Evolutionary conservation across 768 basidiomycete genomes (phyloP).

Genomic region (Pleurotus citrinopileatus): DNA sequence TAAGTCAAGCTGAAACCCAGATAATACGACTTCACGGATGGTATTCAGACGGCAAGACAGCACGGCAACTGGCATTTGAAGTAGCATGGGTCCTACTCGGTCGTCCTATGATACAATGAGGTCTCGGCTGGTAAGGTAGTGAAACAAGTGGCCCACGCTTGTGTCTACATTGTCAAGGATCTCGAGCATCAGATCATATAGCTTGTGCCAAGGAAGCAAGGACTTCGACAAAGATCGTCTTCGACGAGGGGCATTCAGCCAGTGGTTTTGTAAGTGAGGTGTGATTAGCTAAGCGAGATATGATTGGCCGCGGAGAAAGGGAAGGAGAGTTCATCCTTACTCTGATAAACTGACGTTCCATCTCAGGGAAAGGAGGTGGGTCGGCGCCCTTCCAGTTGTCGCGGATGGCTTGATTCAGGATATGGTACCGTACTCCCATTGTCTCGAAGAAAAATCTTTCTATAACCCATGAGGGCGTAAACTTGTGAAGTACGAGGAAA

Average conservation of each 20-base stretch:
- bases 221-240: conserved; percentile 64
- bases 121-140: neutral
- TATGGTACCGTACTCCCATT: conserved; percentile 51
- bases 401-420: conserved; percentile 35
- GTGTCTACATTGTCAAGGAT: conserved; percentile 28
- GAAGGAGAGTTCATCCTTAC: conserved; percentile 22
- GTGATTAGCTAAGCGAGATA: conserved; percentile 47
- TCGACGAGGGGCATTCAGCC: conserved; percentile 67
- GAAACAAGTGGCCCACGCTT: conserved; percentile 21
- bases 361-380: conserved; percentile 33
- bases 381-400: conserved; percentile 35
- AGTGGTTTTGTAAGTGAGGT: conserved; percentile 56
- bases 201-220: conserved; percentile 60
- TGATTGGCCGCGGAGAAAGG: neutral
- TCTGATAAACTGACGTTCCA: conserved; percentile 42
- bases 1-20: conserved; percentile 76
- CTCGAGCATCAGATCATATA: conserved; percentile 47
- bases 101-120: neutral
- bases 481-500: conserved; percentile 47
- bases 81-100: conserved; percentile 33
- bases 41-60: conserved; percentile 57
- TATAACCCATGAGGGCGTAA: conserved; percentile 51
- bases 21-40: conserved; percentile 66
- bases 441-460: conserved; percentile 66
- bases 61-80: conserved; percentile 43